Evolutionary conservation across 192 early-diverging fungal genomes (phyloP).

Genomic region (Neocallimastix lanati): DNA sequence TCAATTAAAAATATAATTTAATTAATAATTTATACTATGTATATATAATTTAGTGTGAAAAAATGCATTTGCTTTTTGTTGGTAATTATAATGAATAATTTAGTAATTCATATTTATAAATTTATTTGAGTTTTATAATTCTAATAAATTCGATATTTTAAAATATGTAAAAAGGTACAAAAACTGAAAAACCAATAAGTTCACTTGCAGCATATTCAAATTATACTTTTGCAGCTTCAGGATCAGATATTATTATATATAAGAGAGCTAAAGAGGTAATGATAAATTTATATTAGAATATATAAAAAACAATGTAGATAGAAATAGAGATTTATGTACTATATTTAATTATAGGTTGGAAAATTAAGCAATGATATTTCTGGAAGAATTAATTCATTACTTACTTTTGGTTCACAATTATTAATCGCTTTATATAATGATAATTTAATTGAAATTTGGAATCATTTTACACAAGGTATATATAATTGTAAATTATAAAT

Average conservation of each 20-base stretch:
- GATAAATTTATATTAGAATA: background rate
- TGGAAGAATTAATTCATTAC: background rate
- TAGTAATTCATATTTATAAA: too few species aligned
- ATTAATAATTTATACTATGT: too few species aligned
- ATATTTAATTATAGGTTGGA: background rate
- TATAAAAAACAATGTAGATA: background rate
- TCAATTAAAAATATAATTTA: too few species aligned
- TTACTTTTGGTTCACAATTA: background rate
- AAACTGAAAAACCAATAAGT: background rate
- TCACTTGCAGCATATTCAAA: background rate
- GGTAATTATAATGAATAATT: constrained; percentile 5
- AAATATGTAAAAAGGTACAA: background rate
- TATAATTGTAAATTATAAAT: too few species aligned
- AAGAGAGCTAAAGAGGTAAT: background rate
- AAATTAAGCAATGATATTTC: background rate
- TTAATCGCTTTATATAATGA: constrained; percentile 45
- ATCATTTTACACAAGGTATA: constrained; percentile 45
- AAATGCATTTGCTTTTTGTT: constrained; percentile 62
- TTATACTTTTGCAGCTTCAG: background rate
- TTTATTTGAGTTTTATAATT: too few species aligned
- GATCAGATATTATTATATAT: constrained; percentile 3
- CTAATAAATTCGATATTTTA: too few species aligned
- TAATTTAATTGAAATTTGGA: constrained; percentile 60
- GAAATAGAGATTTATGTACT: background rate
- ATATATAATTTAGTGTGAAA: constrained; percentile 26